A percentile compares a stretch with the other conserved stretches of the same genome.
These are phyloP conservation scores for Diaporthe destruens DNA, from an alignment of 2,329 filamentous ascomycete species.

Conservation along the genomic window DNA sequence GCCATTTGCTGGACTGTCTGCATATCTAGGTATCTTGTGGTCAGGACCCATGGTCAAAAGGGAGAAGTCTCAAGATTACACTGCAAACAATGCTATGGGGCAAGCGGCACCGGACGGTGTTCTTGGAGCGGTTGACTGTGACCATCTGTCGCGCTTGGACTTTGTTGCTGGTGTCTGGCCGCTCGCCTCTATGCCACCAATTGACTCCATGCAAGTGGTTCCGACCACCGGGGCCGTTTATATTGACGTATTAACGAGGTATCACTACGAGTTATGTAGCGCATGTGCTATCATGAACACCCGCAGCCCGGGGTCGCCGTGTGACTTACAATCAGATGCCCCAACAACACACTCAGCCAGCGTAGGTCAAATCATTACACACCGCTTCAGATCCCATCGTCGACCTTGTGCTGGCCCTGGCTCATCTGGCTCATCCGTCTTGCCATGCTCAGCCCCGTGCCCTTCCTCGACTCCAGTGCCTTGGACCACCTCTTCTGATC, in stretches of 20 bases:
- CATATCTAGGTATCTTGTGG: too few species aligned
- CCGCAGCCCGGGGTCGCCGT: not conserved
- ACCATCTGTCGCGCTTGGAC: not conserved
- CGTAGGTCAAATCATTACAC: not conserved
- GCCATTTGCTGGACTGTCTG: not conserved
- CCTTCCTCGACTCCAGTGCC: slow-evolving; percentile 63
- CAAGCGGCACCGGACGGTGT: not conserved
- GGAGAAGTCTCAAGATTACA: too few species aligned
- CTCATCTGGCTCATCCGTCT: slow-evolving; percentile 45
- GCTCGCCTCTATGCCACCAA: not conserved
- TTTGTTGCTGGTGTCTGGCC: not conserved
- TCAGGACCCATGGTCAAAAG: not conserved
- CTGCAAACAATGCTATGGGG: not conserved
- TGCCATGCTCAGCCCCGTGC: slow-evolving; percentile 65
- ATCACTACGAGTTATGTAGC: slow-evolving; percentile 13
- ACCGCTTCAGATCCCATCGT: not conserved
- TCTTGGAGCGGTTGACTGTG: too few species aligned
- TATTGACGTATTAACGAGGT: slow-evolving; percentile 27
- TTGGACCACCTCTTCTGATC: slow-evolving; percentile 61
- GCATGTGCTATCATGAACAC: slow-evolving; percentile 12
- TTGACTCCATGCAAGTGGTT: not conserved
- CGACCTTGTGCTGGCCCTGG: slow-evolving; percentile 17
- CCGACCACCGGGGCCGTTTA: slow-evolving; percentile 13
- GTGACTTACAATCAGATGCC: not conserved
- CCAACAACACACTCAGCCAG: not conserved